Evolutionary conservation across 257 asterid genomes (phyloP).

Genomic region (Ajuga chamaepitys): DNA sequence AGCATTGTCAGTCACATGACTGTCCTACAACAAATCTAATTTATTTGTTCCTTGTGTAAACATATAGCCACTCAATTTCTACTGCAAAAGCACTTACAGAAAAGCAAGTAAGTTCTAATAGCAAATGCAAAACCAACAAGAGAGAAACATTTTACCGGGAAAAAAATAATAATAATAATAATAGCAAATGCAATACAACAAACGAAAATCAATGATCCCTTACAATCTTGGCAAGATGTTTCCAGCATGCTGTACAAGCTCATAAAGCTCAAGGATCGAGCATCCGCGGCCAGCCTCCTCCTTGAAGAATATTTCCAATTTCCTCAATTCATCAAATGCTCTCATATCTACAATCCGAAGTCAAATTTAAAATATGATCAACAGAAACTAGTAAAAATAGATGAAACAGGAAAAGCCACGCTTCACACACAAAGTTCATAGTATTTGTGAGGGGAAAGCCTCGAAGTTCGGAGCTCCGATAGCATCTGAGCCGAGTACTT

Average conservation of each 20-base stretch:
- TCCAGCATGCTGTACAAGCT: slow-evolving; percentile 99
- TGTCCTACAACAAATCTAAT: background rate
- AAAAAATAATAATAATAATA: background rate
- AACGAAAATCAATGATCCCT: slow-evolving; percentile 12
- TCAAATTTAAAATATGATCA: background rate
- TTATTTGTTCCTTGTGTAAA: background rate
- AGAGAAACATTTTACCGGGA: no score
- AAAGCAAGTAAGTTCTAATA: slow-evolving; percentile 10
- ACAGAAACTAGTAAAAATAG: background rate
- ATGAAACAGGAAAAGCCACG: slow-evolving; percentile 11
- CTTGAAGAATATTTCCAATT: slow-evolving; percentile 80
- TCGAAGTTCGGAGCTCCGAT: slow-evolving; percentile 96
- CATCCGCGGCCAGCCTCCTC: slow-evolving; percentile 88
- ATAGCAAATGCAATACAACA: background rate
- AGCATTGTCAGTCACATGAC: slow-evolving; percentile 8
- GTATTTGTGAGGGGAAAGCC: slow-evolving; percentile 97
- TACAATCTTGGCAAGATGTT: slow-evolving; percentile 94
- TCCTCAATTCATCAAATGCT: slow-evolving; percentile 97
- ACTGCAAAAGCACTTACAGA: background rate
- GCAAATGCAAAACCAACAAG: background rate
- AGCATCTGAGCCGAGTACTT: slow-evolving; percentile 99
- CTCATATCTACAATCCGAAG: slow-evolving; percentile 71
- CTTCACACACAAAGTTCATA: slow-evolving; percentile 70
- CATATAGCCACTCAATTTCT: slow-evolving; percentile 7
- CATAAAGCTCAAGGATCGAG: slow-evolving; percentile 93